Evolutionary conservation across 2,329 filamentous ascomycete genomes (phyloP).

Genomic region (Teratosphaeria nubilosa): DNA sequence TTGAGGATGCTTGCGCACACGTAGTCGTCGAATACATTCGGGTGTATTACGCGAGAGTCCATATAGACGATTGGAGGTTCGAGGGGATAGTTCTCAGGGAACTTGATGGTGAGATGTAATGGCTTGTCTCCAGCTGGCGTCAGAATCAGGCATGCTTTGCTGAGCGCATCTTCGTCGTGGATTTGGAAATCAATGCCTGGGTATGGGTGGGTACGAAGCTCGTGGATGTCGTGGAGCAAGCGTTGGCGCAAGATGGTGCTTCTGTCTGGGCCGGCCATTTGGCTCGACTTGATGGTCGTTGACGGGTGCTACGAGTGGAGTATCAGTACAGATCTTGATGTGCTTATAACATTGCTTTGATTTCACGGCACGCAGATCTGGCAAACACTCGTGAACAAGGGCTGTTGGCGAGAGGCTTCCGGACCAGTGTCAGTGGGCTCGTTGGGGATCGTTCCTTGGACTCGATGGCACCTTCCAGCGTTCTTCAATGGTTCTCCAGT

Average conservation of each 20-base stretch:
- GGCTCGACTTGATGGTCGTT: no score
- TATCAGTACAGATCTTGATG: no score
- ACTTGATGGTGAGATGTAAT: neutral
- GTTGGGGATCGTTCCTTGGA: no score
- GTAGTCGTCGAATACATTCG: slow-evolving; percentile 14
- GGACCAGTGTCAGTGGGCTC: no score
- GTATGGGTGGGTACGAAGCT: neutral
- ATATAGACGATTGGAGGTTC: neutral
- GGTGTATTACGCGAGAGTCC: slow-evolving; percentile 8
- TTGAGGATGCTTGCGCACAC: slow-evolving; percentile 15
- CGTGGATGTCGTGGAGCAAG: neutral
- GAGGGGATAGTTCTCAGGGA: neutral
- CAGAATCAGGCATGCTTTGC: neutral
- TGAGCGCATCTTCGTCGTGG: neutral
- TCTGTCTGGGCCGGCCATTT: no score
- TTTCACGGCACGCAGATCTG: no score
- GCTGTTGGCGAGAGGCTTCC: no score
- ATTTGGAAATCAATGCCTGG: neutral
- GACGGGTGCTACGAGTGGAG: no score
- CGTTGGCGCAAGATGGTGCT: neutral
- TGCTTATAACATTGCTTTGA: no score
- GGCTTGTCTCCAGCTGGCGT: neutral
- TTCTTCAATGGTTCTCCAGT: no score
- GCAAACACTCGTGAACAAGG: no score
- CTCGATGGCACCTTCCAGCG: no score